Conservation (phyloP, 2,329 filamentous ascomycete species). For the Lasiodiplodia citricola region DNA sequence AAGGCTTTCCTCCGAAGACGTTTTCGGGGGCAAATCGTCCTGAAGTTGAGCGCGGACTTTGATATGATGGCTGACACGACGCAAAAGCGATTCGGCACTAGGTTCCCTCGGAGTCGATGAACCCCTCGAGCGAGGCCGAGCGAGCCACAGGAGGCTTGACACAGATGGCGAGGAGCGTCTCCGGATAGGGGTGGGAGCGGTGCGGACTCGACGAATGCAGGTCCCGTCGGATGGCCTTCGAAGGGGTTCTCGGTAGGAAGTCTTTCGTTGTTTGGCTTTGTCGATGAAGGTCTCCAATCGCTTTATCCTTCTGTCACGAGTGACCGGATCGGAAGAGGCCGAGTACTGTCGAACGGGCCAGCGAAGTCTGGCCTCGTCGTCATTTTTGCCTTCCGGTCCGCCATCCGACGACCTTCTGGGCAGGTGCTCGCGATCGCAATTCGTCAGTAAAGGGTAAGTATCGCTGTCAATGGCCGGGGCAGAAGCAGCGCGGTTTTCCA, state of each 20-base stretch:
- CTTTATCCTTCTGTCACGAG: conserved; percentile 10
- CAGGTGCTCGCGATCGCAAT: background rate
- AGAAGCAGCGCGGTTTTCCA: background rate
- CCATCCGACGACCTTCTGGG: conserved; percentile 13
- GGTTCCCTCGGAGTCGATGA: background rate
- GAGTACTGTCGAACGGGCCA: conserved; percentile 22
- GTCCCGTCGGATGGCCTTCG: conserved; percentile 1
- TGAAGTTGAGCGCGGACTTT: background rate
- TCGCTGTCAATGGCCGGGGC: conserved; percentile 9
- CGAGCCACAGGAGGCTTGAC: conserved; percentile 19
- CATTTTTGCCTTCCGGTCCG: background rate
- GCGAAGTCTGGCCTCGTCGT: background rate
- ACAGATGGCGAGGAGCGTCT: conserved; percentile 15
- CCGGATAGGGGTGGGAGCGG: background rate
- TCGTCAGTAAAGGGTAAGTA: conserved; percentile 2
- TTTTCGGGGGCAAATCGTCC: background rate
- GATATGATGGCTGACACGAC: conserved; percentile 24
- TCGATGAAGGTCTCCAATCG: conserved; percentile 18
- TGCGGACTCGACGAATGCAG: conserved; percentile 15
- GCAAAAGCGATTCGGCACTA: conserved; percentile 8
- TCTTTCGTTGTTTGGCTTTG: conserved; percentile 17
- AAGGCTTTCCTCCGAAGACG: conserved; percentile 5
- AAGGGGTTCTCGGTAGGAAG: conserved; percentile 9
- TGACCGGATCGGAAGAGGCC: conserved; percentile 23
- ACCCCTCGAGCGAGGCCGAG: conserved; percentile 4